phyloP scores from a whole-genome alignment of 2,329 filamentous ascomycete genomes.

The Fusarium dlaminii region DNA sequence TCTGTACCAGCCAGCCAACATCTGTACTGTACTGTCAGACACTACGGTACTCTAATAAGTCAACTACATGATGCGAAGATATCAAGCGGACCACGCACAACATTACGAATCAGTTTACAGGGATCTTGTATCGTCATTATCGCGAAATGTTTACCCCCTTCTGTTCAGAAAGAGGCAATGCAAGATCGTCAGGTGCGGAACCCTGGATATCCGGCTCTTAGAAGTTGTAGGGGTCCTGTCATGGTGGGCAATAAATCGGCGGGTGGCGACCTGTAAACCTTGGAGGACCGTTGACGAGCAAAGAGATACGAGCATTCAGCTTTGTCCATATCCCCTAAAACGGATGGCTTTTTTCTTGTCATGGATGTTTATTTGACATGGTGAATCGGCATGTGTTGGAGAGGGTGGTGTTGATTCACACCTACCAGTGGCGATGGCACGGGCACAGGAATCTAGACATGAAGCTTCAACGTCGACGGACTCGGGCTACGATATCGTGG shows the following conservation, averaged over 20 bases:
- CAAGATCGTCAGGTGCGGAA: conserved; percentile 18
- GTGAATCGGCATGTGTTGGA: conserved; percentile 16
- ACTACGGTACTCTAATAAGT: not conserved
- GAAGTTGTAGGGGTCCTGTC: conserved; percentile 6
- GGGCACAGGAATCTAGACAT: not conserved
- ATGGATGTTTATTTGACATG: not conserved
- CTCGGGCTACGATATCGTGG: not conserved
- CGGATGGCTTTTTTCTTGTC: not conserved
- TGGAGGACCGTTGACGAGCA: conserved; percentile 2
- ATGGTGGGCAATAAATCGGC: conserved; percentile 24
- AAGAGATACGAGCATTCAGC: conserved; percentile 19
- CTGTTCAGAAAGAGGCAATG: conserved; percentile 7
- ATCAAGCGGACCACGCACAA: not conserved
- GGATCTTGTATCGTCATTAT: conserved; percentile 17
- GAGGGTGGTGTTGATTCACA: conserved; percentile 6
- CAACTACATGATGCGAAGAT: conserved; percentile 14
- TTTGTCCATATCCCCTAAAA: conserved; percentile 6
- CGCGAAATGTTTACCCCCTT: not conserved
- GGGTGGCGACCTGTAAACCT: conserved; percentile 29
- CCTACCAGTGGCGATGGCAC: not conserved
- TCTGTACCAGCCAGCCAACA: not conserved
- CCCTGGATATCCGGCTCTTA: conserved; percentile 25
- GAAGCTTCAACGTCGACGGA: not conserved
- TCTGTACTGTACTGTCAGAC: not conserved
- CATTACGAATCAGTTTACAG: not conserved